These are phyloP conservation scores for Talaromyces sp. DNA, from an alignment of 2,329 filamentous ascomycete species.

Conservation along the genomic window DNA sequence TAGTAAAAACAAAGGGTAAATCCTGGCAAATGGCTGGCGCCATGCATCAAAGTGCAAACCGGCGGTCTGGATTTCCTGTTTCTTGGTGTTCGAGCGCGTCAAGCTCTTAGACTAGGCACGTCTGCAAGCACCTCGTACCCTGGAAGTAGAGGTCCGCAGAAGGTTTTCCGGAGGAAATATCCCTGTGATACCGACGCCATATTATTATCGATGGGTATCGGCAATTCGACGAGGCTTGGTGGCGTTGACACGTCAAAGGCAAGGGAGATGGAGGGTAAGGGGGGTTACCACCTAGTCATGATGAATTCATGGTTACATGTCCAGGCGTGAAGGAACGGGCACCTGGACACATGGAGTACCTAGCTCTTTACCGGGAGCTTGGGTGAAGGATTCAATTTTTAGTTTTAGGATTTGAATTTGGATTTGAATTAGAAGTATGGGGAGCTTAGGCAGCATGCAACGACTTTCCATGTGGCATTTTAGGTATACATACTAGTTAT, in stretches of 20 bases:
- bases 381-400: neutral
- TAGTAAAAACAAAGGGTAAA: neutral
- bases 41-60: constrained; percentile 21
- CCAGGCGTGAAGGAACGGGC: neutral
- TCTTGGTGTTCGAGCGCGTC: neutral
- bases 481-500: no score
- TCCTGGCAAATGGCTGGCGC: constrained; percentile 13
- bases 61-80: constrained; percentile 20
- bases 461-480: neutral
- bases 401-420: no score
- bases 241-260: constrained; percentile 29
- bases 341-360: neutral
- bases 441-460: no score
- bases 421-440: no score
- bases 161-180: constrained; percentile 13
- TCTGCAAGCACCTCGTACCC: neutral
- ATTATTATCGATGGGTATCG: constrained; percentile 17
- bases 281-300: constrained; percentile 2
- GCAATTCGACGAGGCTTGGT: constrained; percentile 16
- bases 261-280: neutral
- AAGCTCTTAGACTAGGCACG: neutral
- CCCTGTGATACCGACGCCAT: constrained; percentile 18
- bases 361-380: neutral
- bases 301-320: constrained; percentile 15
- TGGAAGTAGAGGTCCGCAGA: constrained; percentile 9